These are phyloP conservation scores for Leishmania mexicana DNA, from an alignment of 208 protist genomes.

Conservation along the genomic window DNA sequence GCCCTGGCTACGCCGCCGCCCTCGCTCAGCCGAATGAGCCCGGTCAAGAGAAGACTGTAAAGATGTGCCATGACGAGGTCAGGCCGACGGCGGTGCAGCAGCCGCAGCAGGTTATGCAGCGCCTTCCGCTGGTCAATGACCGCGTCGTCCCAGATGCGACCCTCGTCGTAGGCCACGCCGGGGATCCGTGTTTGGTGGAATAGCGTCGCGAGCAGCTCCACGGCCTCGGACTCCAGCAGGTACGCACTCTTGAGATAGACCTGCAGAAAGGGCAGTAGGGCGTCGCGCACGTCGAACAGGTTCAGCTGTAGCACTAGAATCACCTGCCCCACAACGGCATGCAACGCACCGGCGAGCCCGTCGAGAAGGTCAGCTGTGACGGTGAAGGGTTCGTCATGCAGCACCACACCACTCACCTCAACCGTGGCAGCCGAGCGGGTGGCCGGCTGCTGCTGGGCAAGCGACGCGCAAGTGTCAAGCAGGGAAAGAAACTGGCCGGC, in stretches of 20 bases:
- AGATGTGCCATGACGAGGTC: constrained; percentile 58
- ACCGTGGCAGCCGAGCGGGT: constrained; percentile 8
- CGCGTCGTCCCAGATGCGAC: constrained; percentile 55
- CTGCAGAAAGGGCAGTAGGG: constrained; percentile 56
- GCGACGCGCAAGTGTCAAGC: constrained; percentile 41
- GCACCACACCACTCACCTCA: constrained; percentile 24
- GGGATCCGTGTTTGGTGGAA: constrained; percentile 55
- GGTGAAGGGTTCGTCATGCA: constrained; percentile 34
- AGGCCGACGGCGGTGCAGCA: constrained; percentile 60
- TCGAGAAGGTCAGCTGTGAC: constrained; percentile 38
- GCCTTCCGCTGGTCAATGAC: constrained; percentile 71
- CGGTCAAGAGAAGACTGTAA: constrained; percentile 27
- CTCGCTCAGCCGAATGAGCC: constrained; percentile 15
- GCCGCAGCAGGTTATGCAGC: constrained; percentile 61
- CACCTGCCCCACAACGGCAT: constrained; percentile 52
- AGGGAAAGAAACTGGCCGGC: constrained; percentile 66
- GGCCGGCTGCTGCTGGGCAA: constrained; percentile 6
- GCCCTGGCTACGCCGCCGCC: not conserved
- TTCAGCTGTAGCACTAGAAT: constrained; percentile 40
- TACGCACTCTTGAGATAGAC: constrained; percentile 58
- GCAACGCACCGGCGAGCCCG: constrained; percentile 35
- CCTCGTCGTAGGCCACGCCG: constrained; percentile 40
- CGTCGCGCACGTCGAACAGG: constrained; percentile 42
- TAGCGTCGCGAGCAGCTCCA: constrained; percentile 44
- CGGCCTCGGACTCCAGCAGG: constrained; percentile 55